Evolutionary conservation across 768 basidiomycete genomes (phyloP).

Genomic region (Clitopilus passeckerianus): DNA sequence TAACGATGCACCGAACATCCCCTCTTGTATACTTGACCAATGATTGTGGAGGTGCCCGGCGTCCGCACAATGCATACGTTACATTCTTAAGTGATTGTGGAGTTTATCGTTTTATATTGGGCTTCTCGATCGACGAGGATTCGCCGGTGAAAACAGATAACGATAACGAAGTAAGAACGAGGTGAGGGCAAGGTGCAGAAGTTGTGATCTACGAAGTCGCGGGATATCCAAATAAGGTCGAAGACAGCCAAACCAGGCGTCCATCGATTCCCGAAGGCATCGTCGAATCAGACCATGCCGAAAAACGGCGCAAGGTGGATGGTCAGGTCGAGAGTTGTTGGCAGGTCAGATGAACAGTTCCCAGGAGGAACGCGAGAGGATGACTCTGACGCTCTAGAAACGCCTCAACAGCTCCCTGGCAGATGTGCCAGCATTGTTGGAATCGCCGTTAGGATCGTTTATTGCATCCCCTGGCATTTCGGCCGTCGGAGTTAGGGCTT

Average conservation of each 20-base stretch:
- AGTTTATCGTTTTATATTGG: background rate
- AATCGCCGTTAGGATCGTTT: background rate
- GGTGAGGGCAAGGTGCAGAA: background rate
- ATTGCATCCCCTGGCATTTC: slow-evolving; percentile 4
- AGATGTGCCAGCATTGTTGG: slow-evolving; percentile 6
- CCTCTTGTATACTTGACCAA: background rate
- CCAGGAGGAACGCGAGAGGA: background rate
- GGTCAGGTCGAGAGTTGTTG: background rate
- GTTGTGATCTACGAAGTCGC: background rate
- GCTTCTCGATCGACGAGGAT: background rate
- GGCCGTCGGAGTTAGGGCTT: background rate
- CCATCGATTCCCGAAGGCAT: background rate
- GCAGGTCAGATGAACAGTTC: background rate
- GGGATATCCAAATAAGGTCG: background rate
- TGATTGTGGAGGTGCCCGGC: background rate
- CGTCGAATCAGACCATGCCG: background rate
- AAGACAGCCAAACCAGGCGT: background rate
- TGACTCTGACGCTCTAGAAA: slow-evolving; percentile 9
- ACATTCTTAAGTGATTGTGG: background rate
- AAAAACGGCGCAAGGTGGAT: background rate
- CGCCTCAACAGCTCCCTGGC: slow-evolving; percentile 14
- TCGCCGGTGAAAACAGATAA: background rate
- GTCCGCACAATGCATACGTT: background rate
- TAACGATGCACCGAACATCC: background rate
- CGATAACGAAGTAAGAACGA: background rate